Conservation (phyloP, 1,284 basidiomycete genomes). For the Rhodotorula sp. region DNA sequence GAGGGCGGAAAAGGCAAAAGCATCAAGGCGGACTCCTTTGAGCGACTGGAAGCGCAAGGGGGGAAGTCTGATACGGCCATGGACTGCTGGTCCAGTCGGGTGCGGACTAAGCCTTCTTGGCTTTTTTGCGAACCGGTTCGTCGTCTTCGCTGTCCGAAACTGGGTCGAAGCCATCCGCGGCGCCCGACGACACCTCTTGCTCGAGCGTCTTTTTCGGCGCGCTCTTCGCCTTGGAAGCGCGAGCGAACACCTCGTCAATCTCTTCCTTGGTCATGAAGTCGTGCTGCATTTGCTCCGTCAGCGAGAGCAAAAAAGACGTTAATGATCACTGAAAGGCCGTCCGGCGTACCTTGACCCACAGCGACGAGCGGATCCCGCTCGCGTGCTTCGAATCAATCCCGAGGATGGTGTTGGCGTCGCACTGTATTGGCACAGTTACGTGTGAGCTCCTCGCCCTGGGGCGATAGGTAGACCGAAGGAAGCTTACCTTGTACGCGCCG, state of each 20-base stretch:
- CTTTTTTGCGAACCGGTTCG: conserved; percentile 11
- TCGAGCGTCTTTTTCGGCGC: conserved; percentile 19
- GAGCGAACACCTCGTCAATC: conserved; percentile 19
- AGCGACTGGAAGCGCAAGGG: too few relatives aligned
- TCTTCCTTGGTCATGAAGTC: conserved; percentile 37
- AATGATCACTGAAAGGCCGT: neutral
- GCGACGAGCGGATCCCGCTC: conserved; percentile 44
- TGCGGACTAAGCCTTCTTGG: neutral
- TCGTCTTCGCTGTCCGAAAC: conserved; percentile 21
- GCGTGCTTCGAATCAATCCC: conserved; percentile 50
- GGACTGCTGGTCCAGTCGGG: too few relatives aligned
- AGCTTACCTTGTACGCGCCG: conserved; percentile 26
- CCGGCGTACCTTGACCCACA: conserved; percentile 27
- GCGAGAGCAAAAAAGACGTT: neutral
- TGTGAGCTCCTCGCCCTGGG: neutral
- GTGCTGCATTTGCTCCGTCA: neutral
- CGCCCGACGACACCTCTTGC: conserved; percentile 14
- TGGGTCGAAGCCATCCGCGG: conserved; percentile 16
- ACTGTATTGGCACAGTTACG: neutral
- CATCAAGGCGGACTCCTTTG: too few relatives aligned
- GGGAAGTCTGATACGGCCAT: too few relatives aligned
- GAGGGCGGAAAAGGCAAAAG: too few relatives aligned
- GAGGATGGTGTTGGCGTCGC: conserved; percentile 43
- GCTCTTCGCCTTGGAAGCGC: neutral
- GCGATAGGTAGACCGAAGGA: neutral